Conservation (phyloP, 805 yeast species). For the Pichia pseudocactophila region DNA sequence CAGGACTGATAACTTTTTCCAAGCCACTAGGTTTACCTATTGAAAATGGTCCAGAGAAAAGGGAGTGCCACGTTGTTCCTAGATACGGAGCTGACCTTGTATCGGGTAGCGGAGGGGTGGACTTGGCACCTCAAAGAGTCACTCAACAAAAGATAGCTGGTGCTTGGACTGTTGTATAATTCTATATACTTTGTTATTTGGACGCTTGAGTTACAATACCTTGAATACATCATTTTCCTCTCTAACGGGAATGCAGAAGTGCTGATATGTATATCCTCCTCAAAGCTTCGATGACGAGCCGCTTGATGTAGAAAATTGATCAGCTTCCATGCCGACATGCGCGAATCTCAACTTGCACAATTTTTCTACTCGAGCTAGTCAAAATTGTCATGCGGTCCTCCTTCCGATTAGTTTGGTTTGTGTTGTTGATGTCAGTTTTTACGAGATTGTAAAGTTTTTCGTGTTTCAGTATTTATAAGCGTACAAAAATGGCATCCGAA, state of each 20-base stretch:
- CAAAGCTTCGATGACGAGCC: no score
- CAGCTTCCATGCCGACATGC: no score
- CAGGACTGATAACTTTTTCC: constrained; percentile 72
- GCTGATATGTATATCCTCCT: no score
- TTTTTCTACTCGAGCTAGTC: no score
- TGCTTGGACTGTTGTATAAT: constrained; percentile 46
- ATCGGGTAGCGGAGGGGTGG: constrained; percentile 85
- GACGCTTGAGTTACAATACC: neutral
- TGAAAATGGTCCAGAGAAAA: constrained; percentile 59
- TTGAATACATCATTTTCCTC: neutral
- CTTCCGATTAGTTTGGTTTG: no score
- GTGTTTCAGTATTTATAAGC: constrained; percentile 1
- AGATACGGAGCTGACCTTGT: constrained; percentile 63
- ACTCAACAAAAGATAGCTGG: constrained; percentile 60
- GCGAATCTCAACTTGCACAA: no score
- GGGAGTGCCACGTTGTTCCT: constrained; percentile 88
- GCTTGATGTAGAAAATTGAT: no score
- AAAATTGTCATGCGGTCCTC: no score
- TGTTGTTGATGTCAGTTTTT: no score
- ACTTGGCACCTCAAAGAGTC: constrained; percentile 72
- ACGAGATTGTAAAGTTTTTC: neutral
- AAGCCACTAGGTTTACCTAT: constrained; percentile 89
- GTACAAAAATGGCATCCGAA: constrained; percentile 15
- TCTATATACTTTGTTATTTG: neutral
- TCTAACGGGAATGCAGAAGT: no score